Evolutionary conservation across 352 stramenopile genomes (phyloP).

Genomic region (Phytophthora constricta): DNA sequence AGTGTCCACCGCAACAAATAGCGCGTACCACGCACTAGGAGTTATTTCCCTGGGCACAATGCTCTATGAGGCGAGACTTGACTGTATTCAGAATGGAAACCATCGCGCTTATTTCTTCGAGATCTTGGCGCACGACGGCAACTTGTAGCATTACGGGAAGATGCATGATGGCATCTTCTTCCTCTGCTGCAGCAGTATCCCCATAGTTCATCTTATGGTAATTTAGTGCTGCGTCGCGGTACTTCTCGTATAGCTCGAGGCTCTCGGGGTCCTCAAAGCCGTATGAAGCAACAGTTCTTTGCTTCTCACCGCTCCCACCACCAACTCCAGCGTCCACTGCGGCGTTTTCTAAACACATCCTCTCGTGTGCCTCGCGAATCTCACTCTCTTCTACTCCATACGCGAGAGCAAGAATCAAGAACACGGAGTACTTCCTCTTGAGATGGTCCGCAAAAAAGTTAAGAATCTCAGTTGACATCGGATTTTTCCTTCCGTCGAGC

Average conservation of each 20-base stretch:
- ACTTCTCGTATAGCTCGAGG: conserved; percentile 86
- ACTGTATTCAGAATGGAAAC: conserved; percentile 78
- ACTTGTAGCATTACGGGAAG: conserved; percentile 90
- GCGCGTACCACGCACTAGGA: conserved; percentile 21
- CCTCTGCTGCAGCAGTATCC: conserved; percentile 71
- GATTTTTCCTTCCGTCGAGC: conserved; percentile 47
- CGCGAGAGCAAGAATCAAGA: conserved; percentile 81
- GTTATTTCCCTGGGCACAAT: conserved; percentile 63
- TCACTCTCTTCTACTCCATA: conserved; percentile 80
- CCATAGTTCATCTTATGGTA: conserved; percentile 91
- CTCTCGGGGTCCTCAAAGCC: conserved; percentile 82
- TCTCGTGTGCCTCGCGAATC: conserved; percentile 82
- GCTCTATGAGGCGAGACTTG: conserved; percentile 66
- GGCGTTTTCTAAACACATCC: conserved; percentile 84
- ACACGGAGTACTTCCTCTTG: conserved; percentile 89
- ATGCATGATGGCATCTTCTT: conserved; percentile 91
- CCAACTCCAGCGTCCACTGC: conserved; percentile 77
- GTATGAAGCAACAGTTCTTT: conserved; percentile 58
- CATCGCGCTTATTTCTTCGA: conserved; percentile 80
- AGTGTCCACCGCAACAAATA: conserved; percentile 1
- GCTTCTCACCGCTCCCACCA: conserved; percentile 64
- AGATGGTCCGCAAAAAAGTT: conserved; percentile 88
- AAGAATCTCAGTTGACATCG: conserved; percentile 65
- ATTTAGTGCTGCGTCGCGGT: conserved; percentile 79
- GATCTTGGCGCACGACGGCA: conserved; percentile 67